Conservation (phyloP, 2,329 filamentous ascomycete genomes). For the Leptographium lundbergii region DNA sequence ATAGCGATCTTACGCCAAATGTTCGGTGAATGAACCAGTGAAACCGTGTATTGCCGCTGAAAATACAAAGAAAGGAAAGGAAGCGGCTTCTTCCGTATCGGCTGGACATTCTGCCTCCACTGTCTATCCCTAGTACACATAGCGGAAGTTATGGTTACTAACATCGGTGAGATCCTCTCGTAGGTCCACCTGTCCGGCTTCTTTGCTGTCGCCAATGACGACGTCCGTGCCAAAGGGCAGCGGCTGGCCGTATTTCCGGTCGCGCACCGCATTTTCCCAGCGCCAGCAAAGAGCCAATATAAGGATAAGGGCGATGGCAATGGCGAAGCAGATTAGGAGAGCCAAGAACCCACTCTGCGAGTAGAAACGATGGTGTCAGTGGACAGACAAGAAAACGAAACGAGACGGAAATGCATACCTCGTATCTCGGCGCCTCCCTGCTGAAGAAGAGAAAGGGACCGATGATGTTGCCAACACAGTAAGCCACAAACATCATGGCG, state of each 20-base stretch:
- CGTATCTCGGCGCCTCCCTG: constrained; percentile 30
- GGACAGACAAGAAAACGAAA: background rate
- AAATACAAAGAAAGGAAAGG: too few species aligned
- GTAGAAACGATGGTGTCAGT: background rate
- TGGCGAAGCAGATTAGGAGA: background rate
- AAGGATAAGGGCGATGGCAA: background rate
- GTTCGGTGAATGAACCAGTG: too few species aligned
- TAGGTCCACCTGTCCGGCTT: background rate
- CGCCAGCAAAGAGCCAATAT: background rate
- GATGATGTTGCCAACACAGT: constrained; percentile 46
- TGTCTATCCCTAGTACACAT: background rate
- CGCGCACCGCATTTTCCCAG: background rate
- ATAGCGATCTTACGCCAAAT: too few species aligned
- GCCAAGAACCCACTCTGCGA: background rate
- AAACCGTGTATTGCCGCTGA: too few species aligned
- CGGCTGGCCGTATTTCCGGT: background rate
- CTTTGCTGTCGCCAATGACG: background rate
- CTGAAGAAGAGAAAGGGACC: constrained; percentile 50
- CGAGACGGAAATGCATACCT: background rate
- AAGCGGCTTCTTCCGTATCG: too few species aligned
- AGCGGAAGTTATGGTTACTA: background rate
- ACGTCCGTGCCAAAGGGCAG: background rate
- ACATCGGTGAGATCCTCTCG: background rate
- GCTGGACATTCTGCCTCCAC: too few species aligned
- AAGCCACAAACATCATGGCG: constrained; percentile 45